Evolutionary conservation across 2,329 filamentous ascomycete genomes (phyloP).

Genomic region (Fusarium odoratissimum): DNA sequence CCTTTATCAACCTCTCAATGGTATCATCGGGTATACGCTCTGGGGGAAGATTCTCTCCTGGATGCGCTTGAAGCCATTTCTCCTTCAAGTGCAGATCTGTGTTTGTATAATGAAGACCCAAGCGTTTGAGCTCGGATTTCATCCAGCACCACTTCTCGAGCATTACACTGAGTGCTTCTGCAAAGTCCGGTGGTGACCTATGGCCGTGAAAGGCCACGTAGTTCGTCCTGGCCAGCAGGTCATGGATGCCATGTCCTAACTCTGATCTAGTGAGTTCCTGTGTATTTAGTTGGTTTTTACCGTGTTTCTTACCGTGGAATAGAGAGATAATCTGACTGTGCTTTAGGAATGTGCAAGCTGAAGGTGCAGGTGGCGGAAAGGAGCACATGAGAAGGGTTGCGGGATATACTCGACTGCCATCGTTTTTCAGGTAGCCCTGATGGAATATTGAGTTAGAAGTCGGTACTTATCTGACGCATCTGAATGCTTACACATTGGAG

Average conservation of each 20-base stretch:
- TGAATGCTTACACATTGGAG: not conserved
- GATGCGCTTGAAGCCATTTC: not conserved
- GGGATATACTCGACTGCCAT: not conserved
- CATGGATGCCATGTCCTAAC: not conserved
- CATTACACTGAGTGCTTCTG: not conserved
- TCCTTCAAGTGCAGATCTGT: not conserved
- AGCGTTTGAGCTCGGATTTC: fast-evolving
- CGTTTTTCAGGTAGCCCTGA: not conserved
- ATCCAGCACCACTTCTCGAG: not conserved
- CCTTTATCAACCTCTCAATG: fast-evolving
- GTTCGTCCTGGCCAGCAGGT: not conserved
- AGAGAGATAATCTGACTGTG: not conserved
- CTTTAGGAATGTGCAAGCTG: fast-evolving
- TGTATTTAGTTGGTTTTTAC: fast-evolving
- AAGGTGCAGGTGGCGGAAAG: not conserved
- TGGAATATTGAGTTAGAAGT: not conserved
- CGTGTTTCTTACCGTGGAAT: not conserved
- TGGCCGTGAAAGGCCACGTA: not conserved
- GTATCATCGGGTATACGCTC: not conserved
- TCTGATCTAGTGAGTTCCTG: fast-evolving
- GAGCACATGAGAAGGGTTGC: not conserved
- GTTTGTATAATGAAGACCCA: not conserved
- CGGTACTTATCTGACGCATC: not conserved
- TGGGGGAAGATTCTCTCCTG: not conserved
- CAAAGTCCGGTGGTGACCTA: not conserved